Evolutionary conservation across 2,329 filamentous ascomycete genomes (phyloP), one percentile per base, ranked within the genome.

Genomic region (Pochonia chlamydosporia): DNA sequence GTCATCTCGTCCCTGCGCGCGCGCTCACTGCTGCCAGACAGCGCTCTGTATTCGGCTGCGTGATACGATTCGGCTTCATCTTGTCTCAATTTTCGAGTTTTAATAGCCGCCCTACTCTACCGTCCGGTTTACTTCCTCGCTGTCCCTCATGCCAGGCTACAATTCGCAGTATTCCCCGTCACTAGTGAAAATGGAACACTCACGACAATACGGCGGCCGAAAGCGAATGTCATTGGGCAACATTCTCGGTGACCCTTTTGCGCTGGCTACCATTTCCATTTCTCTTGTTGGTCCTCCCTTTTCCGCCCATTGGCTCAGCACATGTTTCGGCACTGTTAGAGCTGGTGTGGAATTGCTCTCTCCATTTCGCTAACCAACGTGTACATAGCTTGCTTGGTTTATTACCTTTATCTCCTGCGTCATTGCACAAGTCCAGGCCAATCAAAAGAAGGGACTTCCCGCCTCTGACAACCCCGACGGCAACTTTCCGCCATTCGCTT

Each of bases 181-280:
- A 57, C 72, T 89, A 62, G 75, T 73, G 70, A 90, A 89, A 83
- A 89, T 89, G 86, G 86, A 90, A 75, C 75, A 81, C 65, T 78
- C 78, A 56, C 76, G 80, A 63, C 71, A 61, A 56, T 79, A 82
- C 62, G 73, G 72, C 62, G 71, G 75, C 64, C 74, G 77, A 61
- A 84, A 96, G 68, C 85, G 49, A 37, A 20, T 48, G 16, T 50
- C 49, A 7, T 69, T 91, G 67, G 87, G 87, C 64, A 95, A 96
- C 70, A 90, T 99, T 59, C 78, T 96, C 52, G 93, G 93, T 59
- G 92, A 99, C 70, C 93, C 93, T 5, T 97, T 99, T 69, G 91
- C 92, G 50, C 79, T 99, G 51, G 90, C 91, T 47, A 97, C 93
- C 30, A 82, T 95, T 54, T 96, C 92, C 49, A 96, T 97, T 66